A percentile compares a stretch with the other conserved stretches of the same genome.
These are phyloP conservation scores for Hawksworthiomyces lignivorus DNA, from an alignment of 2,329 filamentous ascomycete genomes.

Conservation along the genomic window DNA sequence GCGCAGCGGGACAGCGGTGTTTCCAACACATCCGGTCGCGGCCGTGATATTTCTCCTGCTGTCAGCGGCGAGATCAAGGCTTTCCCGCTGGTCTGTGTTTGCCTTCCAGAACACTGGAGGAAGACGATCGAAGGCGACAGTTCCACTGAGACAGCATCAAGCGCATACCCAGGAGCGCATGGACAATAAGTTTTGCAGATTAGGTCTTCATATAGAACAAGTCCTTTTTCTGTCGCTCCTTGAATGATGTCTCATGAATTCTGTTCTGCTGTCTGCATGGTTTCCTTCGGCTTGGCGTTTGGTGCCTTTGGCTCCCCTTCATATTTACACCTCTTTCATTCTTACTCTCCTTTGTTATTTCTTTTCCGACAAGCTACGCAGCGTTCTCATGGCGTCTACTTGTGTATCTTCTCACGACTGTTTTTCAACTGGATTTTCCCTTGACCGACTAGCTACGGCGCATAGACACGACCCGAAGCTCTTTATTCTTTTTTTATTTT, in stretches of 20 bases:
- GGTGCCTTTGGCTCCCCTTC: slow-evolving; percentile 10
- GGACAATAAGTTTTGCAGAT: slow-evolving; percentile 16
- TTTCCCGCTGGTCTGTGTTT: slow-evolving; percentile 94
- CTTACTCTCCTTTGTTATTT: slow-evolving; percentile 4
- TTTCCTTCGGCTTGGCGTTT: slow-evolving; percentile 22
- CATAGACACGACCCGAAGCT: slow-evolving; percentile 9
- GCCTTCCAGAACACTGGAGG: slow-evolving; percentile 89
- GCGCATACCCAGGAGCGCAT: slow-evolving; percentile 23
- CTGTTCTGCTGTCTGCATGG: slow-evolving; percentile 18
- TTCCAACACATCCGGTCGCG: slow-evolving; percentile 64
- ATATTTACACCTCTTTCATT: not conserved
- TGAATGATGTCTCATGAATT: slow-evolving; percentile 25
- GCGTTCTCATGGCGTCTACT: slow-evolving; percentile 1
- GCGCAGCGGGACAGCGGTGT: slow-evolving; percentile 88
- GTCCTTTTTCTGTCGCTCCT: slow-evolving; percentile 16
- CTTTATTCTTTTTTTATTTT: not conserved
- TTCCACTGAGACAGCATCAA: slow-evolving; percentile 56
- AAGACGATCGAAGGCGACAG: slow-evolving; percentile 92
- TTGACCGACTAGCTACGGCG: slow-evolving; percentile 5
- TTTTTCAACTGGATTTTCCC: slow-evolving; percentile 3
- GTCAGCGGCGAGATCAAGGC: slow-evolving; percentile 85
- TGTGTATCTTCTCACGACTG: slow-evolving; percentile 6
- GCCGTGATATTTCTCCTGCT: slow-evolving; percentile 53
- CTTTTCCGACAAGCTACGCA: slow-evolving; percentile 5
- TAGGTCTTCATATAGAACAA: slow-evolving; percentile 16